Evolutionary conservation across 331 rosid species (phyloP).

Genomic region (Pyracantha coccinea): DNA sequence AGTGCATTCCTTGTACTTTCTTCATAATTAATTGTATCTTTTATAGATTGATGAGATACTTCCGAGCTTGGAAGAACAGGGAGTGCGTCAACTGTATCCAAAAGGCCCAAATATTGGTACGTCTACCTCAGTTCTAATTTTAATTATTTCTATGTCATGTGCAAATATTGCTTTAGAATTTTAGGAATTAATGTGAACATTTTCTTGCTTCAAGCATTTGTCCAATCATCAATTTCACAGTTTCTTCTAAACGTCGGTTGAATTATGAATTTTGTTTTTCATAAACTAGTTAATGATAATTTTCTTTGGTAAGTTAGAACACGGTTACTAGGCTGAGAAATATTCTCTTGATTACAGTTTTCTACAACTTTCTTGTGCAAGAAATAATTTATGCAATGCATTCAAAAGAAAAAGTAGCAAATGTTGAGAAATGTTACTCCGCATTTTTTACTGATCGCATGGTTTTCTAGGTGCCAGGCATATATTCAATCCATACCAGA

Average conservation of each 20-base stretch:
- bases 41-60: slow-evolving; percentile 65
- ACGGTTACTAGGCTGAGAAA: neutral
- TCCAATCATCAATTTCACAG: neutral
- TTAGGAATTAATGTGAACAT: slow-evolving; percentile 1
- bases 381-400: neutral
- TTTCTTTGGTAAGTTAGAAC: neutral
- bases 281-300: neutral
- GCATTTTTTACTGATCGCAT: neutral
- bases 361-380: neutral
- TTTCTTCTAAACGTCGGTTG: neutral
- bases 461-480: neutral
- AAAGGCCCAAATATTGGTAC: slow-evolving; percentile 73
- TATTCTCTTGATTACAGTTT: neutral
- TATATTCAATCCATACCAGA: neutral
- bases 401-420: neutral
- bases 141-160: neutral
- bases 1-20: neutral
- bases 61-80: slow-evolving; percentile 90
- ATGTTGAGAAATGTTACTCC: neutral
- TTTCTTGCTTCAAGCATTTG: neutral
- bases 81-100: slow-evolving; percentile 85
- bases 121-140: neutral
- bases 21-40: neutral
- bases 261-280: neutral
- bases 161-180: neutral